These are phyloP conservation scores for Petunia secreta DNA, from an alignment of 257 asterid genomes.

Conservation along the genomic window DNA sequence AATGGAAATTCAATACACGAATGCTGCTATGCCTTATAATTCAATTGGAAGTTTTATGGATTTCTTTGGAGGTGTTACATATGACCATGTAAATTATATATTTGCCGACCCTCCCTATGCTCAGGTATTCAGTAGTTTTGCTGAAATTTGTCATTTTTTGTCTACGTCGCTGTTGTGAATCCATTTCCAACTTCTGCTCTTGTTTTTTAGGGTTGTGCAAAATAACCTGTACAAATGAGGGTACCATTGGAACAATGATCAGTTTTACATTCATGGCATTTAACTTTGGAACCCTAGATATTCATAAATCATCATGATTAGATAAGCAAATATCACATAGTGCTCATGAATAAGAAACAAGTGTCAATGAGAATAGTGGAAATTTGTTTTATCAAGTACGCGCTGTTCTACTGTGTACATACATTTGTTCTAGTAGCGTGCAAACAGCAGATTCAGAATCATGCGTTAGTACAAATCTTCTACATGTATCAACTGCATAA, in stretches of 20 bases:
- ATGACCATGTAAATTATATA: constrained; percentile 83
- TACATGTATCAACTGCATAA: constrained; percentile 19
- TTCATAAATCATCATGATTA: background rate
- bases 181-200: constrained; percentile 3
- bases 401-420: background rate
- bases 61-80: constrained; percentile 88
- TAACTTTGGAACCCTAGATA: background rate
- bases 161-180: background rate
- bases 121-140: constrained; percentile 54
- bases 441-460: background rate
- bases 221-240: constrained; percentile 7
- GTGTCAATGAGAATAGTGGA: constrained; percentile 5
- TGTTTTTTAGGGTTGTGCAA: constrained; percentile 9
- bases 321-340: background rate
- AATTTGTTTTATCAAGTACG: constrained; percentile 3
- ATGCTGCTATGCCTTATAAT: constrained; percentile 72
- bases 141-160: constrained; percentile 23
- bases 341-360: constrained; percentile 3
- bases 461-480: background rate
- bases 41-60: constrained; percentile 89
- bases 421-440: background rate
- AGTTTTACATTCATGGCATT: background rate
- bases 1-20: constrained; percentile 66
- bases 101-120: constrained; percentile 67
- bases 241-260: background rate